These are phyloP conservation scores for Flammula alnicola DNA, from an alignment of 1,284 basidiomycete genomes.

Conservation along the genomic window DNA sequence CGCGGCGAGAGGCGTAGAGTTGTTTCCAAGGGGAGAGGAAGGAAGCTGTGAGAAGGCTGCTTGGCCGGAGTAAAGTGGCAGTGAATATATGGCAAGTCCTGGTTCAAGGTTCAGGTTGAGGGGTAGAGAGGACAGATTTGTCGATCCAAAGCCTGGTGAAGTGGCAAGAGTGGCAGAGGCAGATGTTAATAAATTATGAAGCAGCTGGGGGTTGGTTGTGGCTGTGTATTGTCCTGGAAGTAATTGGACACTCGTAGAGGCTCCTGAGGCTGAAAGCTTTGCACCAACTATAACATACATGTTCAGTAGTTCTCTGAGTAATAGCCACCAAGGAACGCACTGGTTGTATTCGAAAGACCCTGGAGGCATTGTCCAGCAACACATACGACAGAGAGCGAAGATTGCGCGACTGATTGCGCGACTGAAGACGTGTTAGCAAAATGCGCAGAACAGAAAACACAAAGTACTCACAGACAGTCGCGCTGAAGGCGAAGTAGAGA, in stretches of 20 bases:
- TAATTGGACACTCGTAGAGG: slow-evolving; percentile 57
- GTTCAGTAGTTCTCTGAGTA: slow-evolving; percentile 17
- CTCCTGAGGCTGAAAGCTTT: slow-evolving; percentile 58
- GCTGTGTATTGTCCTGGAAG: slow-evolving; percentile 77
- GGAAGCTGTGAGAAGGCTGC: slow-evolving; percentile 62
- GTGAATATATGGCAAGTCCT: slow-evolving; percentile 64
- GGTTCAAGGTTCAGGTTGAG: slow-evolving; percentile 66
- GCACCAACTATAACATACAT: slow-evolving; percentile 61
- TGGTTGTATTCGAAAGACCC: slow-evolving; percentile 70
- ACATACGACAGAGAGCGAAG: slow-evolving; percentile 66
- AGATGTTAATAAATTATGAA: slow-evolving; percentile 68
- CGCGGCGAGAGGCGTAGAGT: slow-evolving; percentile 55
- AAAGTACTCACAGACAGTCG: slow-evolving; percentile 49
- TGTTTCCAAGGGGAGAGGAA: slow-evolving; percentile 48
- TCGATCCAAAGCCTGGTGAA: slow-evolving; percentile 65
- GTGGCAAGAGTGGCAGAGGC: slow-evolving; percentile 60
- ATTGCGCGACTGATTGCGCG: slow-evolving; percentile 52
- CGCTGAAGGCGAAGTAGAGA: slow-evolving; percentile 47
- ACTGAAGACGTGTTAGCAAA: background rate
- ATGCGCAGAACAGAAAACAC: background rate
- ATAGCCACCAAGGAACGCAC: slow-evolving; percentile 44
- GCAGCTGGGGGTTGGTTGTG: slow-evolving; percentile 69
- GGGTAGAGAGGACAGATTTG: slow-evolving; percentile 58
- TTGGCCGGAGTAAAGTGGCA: slow-evolving; percentile 65
- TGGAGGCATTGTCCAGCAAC: slow-evolving; percentile 83